Evolutionary conservation across 768 basidiomycete species (phyloP).

Genomic region (Mycena kentingensis): DNA sequence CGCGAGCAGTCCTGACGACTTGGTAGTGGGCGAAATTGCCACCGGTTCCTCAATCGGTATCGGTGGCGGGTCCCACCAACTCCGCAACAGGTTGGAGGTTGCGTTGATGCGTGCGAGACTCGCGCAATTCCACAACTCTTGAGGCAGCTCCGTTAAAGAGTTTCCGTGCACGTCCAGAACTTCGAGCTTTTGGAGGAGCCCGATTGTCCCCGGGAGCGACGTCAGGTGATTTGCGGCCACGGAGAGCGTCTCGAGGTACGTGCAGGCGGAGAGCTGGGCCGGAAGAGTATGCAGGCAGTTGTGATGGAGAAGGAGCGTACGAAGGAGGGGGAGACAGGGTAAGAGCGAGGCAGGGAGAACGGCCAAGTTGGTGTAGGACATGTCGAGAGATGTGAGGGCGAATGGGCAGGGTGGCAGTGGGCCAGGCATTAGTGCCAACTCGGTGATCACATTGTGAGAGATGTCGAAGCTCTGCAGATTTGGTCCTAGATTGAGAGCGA

Average conservation of each 20-base stretch:
- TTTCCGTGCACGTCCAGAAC: conserved; percentile 90
- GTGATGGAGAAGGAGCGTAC: conserved; percentile 74
- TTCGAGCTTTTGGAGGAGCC: conserved; percentile 71
- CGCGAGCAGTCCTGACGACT: not conserved
- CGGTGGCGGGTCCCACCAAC: conserved; percentile 68
- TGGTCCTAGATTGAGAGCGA: conserved; percentile 72
- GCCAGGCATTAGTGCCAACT: conserved; percentile 61
- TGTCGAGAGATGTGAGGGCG: conserved; percentile 76
- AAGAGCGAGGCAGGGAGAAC: conserved; percentile 76
- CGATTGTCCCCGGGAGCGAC: conserved; percentile 74
- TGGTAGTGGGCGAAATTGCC: not conserved
- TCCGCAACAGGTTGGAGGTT: conserved; percentile 81
- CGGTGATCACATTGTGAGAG: conserved; percentile 88
- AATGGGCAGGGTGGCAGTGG: conserved; percentile 46
- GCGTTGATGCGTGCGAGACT: conserved; percentile 75
- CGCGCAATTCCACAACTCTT: conserved; percentile 83
- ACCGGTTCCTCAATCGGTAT: conserved; percentile 23
- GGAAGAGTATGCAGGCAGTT: conserved; percentile 86
- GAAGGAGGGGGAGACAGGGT: conserved; percentile 72
- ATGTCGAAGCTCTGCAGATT: conserved; percentile 67
- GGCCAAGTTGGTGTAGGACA: conserved; percentile 87
- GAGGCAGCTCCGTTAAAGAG: conserved; percentile 75
- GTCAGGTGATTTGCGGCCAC: conserved; percentile 89
- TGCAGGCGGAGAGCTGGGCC: conserved; percentile 74
- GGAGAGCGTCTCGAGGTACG: conserved; percentile 68